These are phyloP conservation scores for Glarea lozoyensis DNA, from an alignment of 495 filamentous ascomycete species.

Conservation along the genomic window DNA sequence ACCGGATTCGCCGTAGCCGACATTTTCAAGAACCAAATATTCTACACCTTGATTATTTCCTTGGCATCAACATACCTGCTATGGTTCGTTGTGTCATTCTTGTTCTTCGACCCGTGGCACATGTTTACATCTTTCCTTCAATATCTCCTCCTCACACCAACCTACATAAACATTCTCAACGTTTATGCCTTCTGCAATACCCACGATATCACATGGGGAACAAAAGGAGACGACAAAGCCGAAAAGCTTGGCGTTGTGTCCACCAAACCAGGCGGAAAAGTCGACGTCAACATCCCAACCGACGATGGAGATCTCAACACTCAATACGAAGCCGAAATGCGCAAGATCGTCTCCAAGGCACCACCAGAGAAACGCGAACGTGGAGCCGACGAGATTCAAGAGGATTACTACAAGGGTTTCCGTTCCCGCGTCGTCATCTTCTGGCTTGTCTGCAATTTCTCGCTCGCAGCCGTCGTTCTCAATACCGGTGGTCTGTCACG, in stretches of 20 bases:
- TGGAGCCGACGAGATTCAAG: constrained; percentile 67
- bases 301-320: constrained; percentile 76
- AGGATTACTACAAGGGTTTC: constrained; percentile 98
- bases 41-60: constrained; percentile 90
- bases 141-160: no score
- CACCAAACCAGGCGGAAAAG: constrained; percentile 84
- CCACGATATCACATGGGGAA: no score
- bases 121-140: no score
- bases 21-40: constrained; percentile 77
- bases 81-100: constrained; percentile 83
- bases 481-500: constrained; percentile 72
- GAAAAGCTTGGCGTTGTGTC: constrained; percentile 73
- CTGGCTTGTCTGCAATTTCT: constrained; percentile 97
- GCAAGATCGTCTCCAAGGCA: constrained; percentile 59
- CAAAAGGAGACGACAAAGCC: constrained; percentile 86
- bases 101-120: constrained; percentile 99
- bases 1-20: constrained; percentile 55
- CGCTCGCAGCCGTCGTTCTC: constrained; percentile 77
- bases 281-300: constrained; percentile 84
- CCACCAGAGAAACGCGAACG: constrained; percentile 55
- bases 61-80: constrained; percentile 87
- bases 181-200: no score
- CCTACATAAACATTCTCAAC: no score
- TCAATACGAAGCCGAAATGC: constrained; percentile 83
- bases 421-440: constrained; percentile 81